Evolutionary conservation across 345 rosid genomes (phyloP).

Genomic region (Brassica nigra): DNA sequence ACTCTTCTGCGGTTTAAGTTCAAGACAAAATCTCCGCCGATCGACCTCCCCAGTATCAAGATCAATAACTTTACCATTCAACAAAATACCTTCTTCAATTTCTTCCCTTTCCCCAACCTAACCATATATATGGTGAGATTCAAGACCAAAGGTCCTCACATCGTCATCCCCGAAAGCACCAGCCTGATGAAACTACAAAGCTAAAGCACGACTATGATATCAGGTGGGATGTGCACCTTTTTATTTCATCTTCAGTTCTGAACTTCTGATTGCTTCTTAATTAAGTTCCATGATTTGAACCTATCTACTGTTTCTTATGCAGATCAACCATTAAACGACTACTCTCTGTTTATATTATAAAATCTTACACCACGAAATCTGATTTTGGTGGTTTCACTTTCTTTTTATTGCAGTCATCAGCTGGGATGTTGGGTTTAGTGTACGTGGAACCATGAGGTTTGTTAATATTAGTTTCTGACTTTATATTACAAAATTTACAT

Average conservation of each 20-base stretch:
- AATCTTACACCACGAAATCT: neutral
- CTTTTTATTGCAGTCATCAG: neutral
- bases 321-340: neutral
- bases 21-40: neutral
- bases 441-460: neutral
- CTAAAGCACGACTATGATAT: neutral
- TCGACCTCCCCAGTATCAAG: neutral
- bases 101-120: neutral
- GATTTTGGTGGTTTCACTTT: neutral
- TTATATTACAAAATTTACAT: neutral
- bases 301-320: neutral
- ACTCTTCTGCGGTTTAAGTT: neutral
- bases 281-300: neutral
- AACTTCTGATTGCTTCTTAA: neutral
- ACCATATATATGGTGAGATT: neutral
- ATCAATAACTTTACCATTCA: neutral
- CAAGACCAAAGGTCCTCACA: neutral
- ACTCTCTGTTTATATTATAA: neutral
- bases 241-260: neutral
- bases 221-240: neutral
- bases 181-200: neutral
- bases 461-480: neutral
- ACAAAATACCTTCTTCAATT: neutral
- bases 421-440: neutral
- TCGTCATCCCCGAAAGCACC: neutral